A percentile compares a stretch with the other conserved stretches of the same genome.
Evolutionary conservation across 2,329 filamentous ascomycete species (phyloP).

Genomic region (Verruconis gallopava): DNA sequence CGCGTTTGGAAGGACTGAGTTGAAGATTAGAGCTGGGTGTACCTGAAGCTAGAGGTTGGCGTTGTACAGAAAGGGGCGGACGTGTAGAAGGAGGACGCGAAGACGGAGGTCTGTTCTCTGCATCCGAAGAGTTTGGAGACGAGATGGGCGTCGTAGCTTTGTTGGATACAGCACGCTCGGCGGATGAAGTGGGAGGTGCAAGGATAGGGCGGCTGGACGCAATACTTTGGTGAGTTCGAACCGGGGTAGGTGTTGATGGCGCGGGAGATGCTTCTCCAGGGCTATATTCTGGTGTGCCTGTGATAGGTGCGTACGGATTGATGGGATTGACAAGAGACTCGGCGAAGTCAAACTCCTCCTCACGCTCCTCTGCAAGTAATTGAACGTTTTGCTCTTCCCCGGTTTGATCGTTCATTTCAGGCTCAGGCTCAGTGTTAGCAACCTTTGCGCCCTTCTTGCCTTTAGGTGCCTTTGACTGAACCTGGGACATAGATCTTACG

Average conservation of each 20-base stretch:
- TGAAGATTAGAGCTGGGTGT: constrained; percentile 28
- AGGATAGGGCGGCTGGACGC: constrained; percentile 1
- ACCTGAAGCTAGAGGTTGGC: constrained; percentile 30
- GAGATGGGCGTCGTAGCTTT: constrained; percentile 4
- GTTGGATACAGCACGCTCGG: neutral
- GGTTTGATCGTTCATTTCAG: constrained; percentile 5
- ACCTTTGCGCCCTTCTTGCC: constrained; percentile 11
- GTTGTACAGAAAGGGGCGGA: constrained; percentile 15
- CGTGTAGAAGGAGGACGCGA: constrained; percentile 38
- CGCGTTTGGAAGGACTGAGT: constrained; percentile 31
- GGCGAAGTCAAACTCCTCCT: constrained; percentile 27
- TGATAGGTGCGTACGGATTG: constrained; percentile 7
- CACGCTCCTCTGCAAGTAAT: constrained; percentile 29
- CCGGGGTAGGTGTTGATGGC: constrained; percentile 7
- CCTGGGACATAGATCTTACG: constrained; percentile 1
- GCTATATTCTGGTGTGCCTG: constrained; percentile 3
- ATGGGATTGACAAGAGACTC: constrained; percentile 3
- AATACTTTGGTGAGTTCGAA: neutral
- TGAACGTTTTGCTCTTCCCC: constrained; percentile 11
- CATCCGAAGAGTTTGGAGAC: constrained; percentile 65
- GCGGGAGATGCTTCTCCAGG: constrained; percentile 1
- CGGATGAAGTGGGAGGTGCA: neutral
- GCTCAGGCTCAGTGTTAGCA: constrained; percentile 9
- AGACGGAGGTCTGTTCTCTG: constrained; percentile 66
- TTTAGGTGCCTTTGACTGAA: constrained; percentile 11